A percentile compares a stretch with the other conserved stretches of the same genome.
These are phyloP conservation scores for Penicillium hordei DNA, from an alignment of 2,329 filamentous ascomycete species.

Conservation along the genomic window DNA sequence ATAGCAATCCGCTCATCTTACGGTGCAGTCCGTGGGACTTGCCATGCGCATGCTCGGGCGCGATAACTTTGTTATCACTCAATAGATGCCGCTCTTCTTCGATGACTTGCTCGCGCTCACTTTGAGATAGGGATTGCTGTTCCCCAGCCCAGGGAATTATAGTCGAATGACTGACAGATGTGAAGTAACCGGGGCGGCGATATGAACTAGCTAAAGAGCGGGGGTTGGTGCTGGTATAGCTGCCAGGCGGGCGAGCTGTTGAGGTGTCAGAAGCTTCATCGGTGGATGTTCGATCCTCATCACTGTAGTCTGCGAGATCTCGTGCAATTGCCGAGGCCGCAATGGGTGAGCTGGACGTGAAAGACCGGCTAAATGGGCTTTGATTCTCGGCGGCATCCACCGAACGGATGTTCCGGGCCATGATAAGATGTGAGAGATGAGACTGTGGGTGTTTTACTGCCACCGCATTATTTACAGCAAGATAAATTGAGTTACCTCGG, in stretches of 20 bases:
- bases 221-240: conserved; percentile 37
- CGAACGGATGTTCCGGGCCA: conserved; percentile 32
- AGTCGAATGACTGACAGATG: conserved; percentile 67
- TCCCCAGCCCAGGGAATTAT: conserved; percentile 57
- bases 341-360: conserved; percentile 62
- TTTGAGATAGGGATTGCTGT: conserved; percentile 49
- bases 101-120: conserved; percentile 55
- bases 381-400: conserved; percentile 30
- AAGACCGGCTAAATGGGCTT: conserved; percentile 43
- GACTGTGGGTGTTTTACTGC: background rate
- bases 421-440: conserved; percentile 16
- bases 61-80: conserved; percentile 59
- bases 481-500: background rate
- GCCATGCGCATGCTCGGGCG: conserved; percentile 48
- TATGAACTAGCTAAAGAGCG: conserved; percentile 65
- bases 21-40: conserved; percentile 22
- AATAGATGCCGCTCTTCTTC: conserved; percentile 60
- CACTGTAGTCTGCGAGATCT: conserved; percentile 65
- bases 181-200: conserved; percentile 74
- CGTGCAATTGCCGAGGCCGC: conserved; percentile 65
- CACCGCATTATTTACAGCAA: conserved; percentile 6
- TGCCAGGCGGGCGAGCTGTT: conserved; percentile 44
- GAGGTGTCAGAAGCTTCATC: conserved; percentile 42
- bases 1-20: conserved; percentile 28
- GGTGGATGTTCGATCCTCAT: conserved; percentile 51